Evolutionary conservation across 169 alveolate genomes (phyloP), one percentile per base, ranked within the genome.

Genomic region (Cytauxzoon felis): DNA sequence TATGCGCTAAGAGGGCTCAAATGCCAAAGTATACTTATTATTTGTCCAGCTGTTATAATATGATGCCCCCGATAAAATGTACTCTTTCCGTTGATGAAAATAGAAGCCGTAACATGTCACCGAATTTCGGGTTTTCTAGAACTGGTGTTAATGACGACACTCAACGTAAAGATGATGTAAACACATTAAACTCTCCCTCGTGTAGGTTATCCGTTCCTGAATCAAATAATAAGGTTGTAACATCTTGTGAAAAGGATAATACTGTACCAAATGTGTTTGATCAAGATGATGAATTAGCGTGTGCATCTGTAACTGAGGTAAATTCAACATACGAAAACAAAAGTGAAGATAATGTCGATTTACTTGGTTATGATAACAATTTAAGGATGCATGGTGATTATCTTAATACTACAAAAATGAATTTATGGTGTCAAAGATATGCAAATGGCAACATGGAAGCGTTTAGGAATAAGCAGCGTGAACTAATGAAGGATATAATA

Each of bases 21-120:
- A 62, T 73, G 83, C 83, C 83, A 1, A 50, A 78, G 16, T 73
- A 73, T 43, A 73, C 75, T 41, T 73, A 73, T 27, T 73, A 73
- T 52, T 50, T 73, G 59, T 73, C 83, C 27, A 64, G 64, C 61
- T 62, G 68, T 36, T 45, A 63, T 34, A 58, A 64, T 50, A 52
- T 73, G 36, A 60, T 32, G 4, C 68, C 83, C 21, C 64, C 83
- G 19, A 65, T 30, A 18, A 73, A 64, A 36, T 56, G 40, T 27
- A 45, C 75, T 19, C 36, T 50, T 16, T 62, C 78, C 1, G 78
- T 19, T 18, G 83, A 73, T n/a, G 83, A 50, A n/a, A 78, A 73
- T 32, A 64, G 41, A 56, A 63, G 72, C 24, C 81, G 68, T 8
- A 49, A 40, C n/a, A 34, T 58, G 9, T 63, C 83, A n/a, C 83